Evolutionary conservation across 306 rosid species (phyloP), one percentile per base, ranked within the genome.

Genomic region (Sicyos edulis): DNA sequence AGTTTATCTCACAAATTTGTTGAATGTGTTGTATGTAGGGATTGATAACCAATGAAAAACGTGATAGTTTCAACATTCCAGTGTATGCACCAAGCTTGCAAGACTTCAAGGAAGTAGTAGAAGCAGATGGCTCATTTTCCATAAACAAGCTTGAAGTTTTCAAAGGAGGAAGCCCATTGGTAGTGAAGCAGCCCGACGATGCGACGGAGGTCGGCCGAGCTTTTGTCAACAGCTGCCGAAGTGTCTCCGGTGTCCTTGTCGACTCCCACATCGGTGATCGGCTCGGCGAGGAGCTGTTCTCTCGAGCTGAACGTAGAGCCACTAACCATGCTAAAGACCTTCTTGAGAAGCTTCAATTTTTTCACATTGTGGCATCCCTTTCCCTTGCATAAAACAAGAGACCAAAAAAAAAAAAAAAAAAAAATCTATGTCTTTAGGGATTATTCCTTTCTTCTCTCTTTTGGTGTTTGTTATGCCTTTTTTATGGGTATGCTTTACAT

Each of bases 111-210:
- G 96, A 93, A 73, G 91, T 90, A 15, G 96, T 93, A 40, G 98
- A 90, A 54, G 92, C 87, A 1, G 78, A 86, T 52, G 96, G 96
- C 2, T 88, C 95, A n/a, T 93, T 93, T 52, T n/a, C 75, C 78
- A 86, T 91, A 5, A 83, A 91, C 85, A 91, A 87, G 80, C 99
- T 93, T 20, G 96, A 88, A 76, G 82, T 93, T 6, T 87, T 93
- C 80, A 91, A 93, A 81, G 99, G 95, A 74, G 99, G 99, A n/a
- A 93, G 99, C 49, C 99, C 97, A 1, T 89, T 93, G 6, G 91
- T 91, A 14, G 97, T 93, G 77, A 84, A 59, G 78, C 80, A 78
- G 19, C 97, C 95, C 0, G 91, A 91, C 63, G 86, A 91, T 20
- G 85, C 76, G 0, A 81, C 84, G 1, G 92, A 95, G 72, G 88